Evolutionary conservation across 495 filamentous ascomycete species (phyloP).

Genomic region (Tuber aestivum): DNA sequence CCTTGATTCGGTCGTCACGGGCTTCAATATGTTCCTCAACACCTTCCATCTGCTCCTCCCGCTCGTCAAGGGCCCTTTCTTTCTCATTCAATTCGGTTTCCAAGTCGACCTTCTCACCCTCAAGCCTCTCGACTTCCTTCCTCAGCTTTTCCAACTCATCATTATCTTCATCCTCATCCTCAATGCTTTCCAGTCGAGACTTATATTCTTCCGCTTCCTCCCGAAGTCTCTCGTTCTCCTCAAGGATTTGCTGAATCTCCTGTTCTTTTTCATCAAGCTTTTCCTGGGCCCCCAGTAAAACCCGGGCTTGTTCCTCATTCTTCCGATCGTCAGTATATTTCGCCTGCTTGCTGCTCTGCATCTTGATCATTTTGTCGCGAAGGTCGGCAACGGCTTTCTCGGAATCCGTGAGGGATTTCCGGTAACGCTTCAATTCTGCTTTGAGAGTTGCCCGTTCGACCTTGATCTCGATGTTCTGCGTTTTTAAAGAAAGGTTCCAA

Average conservation of each 20-base stretch:
- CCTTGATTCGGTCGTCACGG: conserved; percentile 28
- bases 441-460: conserved; percentile 82
- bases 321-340: conserved; percentile 49
- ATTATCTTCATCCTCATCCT: conserved; percentile 61
- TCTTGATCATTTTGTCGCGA: conserved; percentile 65
- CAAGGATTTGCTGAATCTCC: conserved; percentile 39
- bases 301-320: conserved; percentile 47
- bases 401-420: conserved; percentile 67
- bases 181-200: conserved; percentile 56
- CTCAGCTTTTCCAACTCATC: conserved; percentile 59
- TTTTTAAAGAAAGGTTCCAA: conserved; percentile 11
- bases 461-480: conserved; percentile 83
- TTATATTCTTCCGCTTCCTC: conserved; percentile 66
- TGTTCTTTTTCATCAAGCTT: conserved; percentile 51
- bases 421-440: conserved; percentile 73
- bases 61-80: conserved; percentile 55
- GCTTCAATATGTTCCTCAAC: conserved; percentile 54
- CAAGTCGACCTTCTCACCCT: conserved; percentile 56
- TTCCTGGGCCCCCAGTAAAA: conserved; percentile 49
- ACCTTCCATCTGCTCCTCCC: conserved; percentile 55
- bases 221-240: conserved; percentile 54
- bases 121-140: conserved; percentile 52
- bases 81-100: conserved; percentile 61
- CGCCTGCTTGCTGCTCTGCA: conserved; percentile 58
- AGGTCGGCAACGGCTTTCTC: conserved; percentile 75